These are phyloP conservation scores for Wickerhamomyces chaumierensis DNA, from an alignment of 805 yeast genomes.

Conservation along the genomic window DNA sequence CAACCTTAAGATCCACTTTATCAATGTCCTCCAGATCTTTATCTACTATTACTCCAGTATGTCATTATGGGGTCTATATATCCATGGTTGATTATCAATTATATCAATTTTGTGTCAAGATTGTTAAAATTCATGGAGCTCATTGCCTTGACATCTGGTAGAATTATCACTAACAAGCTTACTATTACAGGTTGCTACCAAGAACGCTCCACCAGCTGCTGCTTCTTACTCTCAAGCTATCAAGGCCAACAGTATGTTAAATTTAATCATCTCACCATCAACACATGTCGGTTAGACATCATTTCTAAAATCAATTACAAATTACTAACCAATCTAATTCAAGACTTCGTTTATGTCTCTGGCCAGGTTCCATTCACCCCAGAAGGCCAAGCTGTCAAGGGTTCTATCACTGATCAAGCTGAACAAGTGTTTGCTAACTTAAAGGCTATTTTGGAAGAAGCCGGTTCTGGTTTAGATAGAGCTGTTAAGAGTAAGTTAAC, in stretches of 20 bases:
- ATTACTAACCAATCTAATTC: too few relatives aligned
- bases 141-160: too few relatives aligned
- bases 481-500: constrained; percentile 55
- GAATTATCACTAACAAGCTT: too few relatives aligned
- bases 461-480: constrained; percentile 74
- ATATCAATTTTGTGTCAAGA: too few relatives aligned
- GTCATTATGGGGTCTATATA: constrained; percentile 5
- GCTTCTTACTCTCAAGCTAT: constrained; percentile 95
- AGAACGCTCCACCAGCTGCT: constrained; percentile 90
- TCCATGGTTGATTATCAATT: too few relatives aligned
- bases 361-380: constrained; percentile 93
- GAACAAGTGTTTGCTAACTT: constrained; percentile 66
- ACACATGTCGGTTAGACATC: too few relatives aligned
- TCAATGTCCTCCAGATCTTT: constrained; percentile 18
- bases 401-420: constrained; percentile 64
- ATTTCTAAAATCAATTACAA: too few relatives aligned
- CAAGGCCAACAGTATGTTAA: constrained; percentile 59
- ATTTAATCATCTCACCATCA: too few relatives aligned
- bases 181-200: constrained; percentile 60
- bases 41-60: constrained; percentile 26
- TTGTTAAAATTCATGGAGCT: too few relatives aligned
- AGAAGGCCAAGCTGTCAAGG: constrained; percentile 70
- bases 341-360: constrained; percentile 79
- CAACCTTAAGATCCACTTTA: constrained; percentile 7
- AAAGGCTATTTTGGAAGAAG: constrained; percentile 64